Evolutionary conservation across 257 asterid species (phyloP), one percentile per base, ranked within the genome.

Genomic region (Salvia miltiorrhiza): DNA sequence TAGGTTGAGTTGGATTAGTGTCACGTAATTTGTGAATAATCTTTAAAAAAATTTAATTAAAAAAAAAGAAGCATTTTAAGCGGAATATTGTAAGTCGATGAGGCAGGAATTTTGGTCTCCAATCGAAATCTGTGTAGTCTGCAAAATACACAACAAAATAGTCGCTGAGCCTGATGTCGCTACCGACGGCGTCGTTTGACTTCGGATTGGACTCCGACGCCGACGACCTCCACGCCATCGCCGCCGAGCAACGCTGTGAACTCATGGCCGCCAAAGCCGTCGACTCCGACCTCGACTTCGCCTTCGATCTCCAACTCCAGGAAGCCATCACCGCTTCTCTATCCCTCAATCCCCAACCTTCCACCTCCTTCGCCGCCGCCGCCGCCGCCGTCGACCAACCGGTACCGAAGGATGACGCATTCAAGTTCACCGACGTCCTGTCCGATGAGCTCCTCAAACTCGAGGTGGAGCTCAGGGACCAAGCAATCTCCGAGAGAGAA

Each of bases 301-400:
- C 98, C 58, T 88, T 81, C 84, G 58, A 78, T 17, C 85, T 93
- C 74, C 92, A 93, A 72, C 87, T 83, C 61, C 79, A 84, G 58
- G 94, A 87, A 76, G 94, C 92, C 61, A 75, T 89, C 44, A 55
- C 76, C 39, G 92, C 94, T 58, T 84, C 94, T 43, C 81, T 85
- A 37, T 54, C 82, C 30, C 63, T 80, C 47, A 41, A 73, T 33
- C 32, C 78, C 45, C 50, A 77, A 26, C 74, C 79, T 55, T 71
- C 91, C 71, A 4, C 63, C 55, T 7, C 81, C 66, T 10, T 77
- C 57, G 19, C 50, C 65, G 47, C 78, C 57, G 19, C 50, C 65
- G 47, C 73, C 54, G 41, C 28, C 63, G 58, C 65, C 28, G 61
- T 24, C 39, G 21, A 54, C 47, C 41, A 12, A 6, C 21, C 67